Percentiles rank a stretch among this genome's conserved stretches.
Conservation (phyloP, 164 flowering plant genomes). For the Umbellularia californica region DNA sequence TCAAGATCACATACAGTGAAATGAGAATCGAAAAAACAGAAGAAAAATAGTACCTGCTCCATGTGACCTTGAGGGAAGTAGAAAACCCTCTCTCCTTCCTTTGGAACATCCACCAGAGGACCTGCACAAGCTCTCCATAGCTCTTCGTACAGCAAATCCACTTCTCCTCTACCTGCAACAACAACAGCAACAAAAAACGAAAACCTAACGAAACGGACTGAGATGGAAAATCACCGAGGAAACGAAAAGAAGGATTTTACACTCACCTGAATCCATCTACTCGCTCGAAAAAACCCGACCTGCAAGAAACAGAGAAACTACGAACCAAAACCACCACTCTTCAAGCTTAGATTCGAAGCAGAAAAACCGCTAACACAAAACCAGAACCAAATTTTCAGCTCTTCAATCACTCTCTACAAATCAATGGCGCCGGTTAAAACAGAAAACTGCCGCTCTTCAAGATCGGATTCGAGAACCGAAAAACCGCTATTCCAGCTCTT, state of each 20-base stretch:
- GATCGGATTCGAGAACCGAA: too few species aligned
- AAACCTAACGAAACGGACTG: neutral
- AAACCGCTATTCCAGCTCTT: too few species aligned
- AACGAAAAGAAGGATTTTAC: neutral
- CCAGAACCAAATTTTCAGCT: too few species aligned
- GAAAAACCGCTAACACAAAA: neutral
- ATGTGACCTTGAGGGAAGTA: conserved; percentile 94
- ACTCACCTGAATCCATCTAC: neutral
- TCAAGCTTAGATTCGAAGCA: neutral
- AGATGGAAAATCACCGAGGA: neutral
- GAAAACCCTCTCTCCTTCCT: conserved; percentile 51
- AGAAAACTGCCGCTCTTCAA: too few species aligned
- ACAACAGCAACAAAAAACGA: conserved; percentile 10
- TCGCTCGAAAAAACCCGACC: neutral
- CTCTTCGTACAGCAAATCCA: conserved; percentile 50
- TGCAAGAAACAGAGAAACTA: neutral
- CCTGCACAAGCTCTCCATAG: conserved; percentile 92
- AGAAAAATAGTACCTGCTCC: conserved; percentile 58
- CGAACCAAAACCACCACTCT: neutral
- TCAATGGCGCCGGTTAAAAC: too few species aligned
- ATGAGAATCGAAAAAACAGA: neutral
- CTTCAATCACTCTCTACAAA: too few species aligned
- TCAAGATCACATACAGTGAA: neutral
- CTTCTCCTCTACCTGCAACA: conserved; percentile 19
- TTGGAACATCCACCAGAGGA: conserved; percentile 82